Percentiles rank a stretch among this genome's conserved stretches.
Conservation (phyloP, 805 yeast genomes). For the Tanozyma kutaoensis region DNA sequence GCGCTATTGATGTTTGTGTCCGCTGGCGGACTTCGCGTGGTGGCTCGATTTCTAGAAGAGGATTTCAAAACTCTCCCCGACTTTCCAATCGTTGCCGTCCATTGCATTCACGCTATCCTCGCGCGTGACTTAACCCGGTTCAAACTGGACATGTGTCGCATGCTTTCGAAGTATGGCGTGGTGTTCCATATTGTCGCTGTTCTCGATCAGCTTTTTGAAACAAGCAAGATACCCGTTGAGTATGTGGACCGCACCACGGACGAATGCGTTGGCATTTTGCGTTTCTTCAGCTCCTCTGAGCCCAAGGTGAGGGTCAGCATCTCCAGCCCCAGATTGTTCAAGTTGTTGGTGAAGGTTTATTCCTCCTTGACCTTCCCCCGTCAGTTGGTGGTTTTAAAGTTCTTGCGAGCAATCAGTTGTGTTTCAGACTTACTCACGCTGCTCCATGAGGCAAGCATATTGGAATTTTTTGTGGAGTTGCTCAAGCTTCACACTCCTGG, state of each 20-base stretch:
- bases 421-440: conserved; percentile 17
- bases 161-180: conserved; percentile 27
- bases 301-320: conserved; percentile 27
- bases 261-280: conserved; percentile 22
- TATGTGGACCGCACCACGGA: conserved; percentile 7
- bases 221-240: too few species aligned
- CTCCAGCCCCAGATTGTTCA: conserved; percentile 25
- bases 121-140: conserved; percentile 22
- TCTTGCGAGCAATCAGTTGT: conserved; percentile 28
- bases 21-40: conserved; percentile 31
- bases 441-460: conserved; percentile 24
- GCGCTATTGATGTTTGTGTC: conserved; percentile 29
- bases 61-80: conserved; percentile 26
- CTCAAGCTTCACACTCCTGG: conserved; percentile 15
- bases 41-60: conserved; percentile 32
- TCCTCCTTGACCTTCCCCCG: conserved; percentile 16
- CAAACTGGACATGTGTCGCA: conserved; percentile 28
- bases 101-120: conserved; percentile 20
- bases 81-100: conserved; percentile 23
- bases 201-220: conserved; percentile 6
- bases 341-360: conserved; percentile 25
- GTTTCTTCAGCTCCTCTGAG: conserved; percentile 19
- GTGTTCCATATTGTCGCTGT: conserved; percentile 29
- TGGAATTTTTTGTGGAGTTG: conserved; percentile 27
- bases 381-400: conserved; percentile 28